Base-by-base conservation (phyloP, 1,284 basidiomycete genomes). In the Xanthoconium separans region DNA sequence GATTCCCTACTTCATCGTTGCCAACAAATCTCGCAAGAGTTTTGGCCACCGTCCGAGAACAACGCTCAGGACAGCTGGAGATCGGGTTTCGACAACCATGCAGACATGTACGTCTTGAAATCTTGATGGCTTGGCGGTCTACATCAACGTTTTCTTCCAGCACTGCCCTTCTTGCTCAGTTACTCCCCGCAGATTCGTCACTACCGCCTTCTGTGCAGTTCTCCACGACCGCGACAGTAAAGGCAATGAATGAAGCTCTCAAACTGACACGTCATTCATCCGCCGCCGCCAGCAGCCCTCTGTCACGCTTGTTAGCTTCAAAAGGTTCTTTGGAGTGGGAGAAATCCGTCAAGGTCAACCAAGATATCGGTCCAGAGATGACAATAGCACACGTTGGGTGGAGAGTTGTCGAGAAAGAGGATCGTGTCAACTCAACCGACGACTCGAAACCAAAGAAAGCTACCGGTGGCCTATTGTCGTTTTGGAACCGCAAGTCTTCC, bases 291-390 rank as follows among this genome's bases (percentile, higher is more conserved):
- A 67, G 64, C 37, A 87, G 87, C 59, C 88, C 88, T 2, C 77
- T 89, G 69, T 76, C 83, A 11, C 75, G 81, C 53, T 83, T 87
- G 61, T 64, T 87, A 39, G 74, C 81, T 10, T 81, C 84, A 0
- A 88, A 85, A 66, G 87, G 86, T 2, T 85, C 84, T 5, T 79
- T 80, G 16, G 81, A 86, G 30, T 91, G 89, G 89, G 85, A 90
- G 63, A 75, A 75, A 12, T 78, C 84, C 13, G 72, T 89, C 1
- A 88, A 83, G 66, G 74, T 79, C 4, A 74, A 72, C 44, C 76
- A 77, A 36, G 80, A 80, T 18, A 57, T 74, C 34, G 58, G 71
- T n/a, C 71, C 75, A 30, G 82, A 86, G 37, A 70, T 76, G 24
- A 58, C 82, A 7, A 70, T 76, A 22, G 58, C 82, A 7, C 86